Conservation (phyloP, 2,329 filamentous ascomycete genomes). For the Verticillium klebahnii region DNA sequence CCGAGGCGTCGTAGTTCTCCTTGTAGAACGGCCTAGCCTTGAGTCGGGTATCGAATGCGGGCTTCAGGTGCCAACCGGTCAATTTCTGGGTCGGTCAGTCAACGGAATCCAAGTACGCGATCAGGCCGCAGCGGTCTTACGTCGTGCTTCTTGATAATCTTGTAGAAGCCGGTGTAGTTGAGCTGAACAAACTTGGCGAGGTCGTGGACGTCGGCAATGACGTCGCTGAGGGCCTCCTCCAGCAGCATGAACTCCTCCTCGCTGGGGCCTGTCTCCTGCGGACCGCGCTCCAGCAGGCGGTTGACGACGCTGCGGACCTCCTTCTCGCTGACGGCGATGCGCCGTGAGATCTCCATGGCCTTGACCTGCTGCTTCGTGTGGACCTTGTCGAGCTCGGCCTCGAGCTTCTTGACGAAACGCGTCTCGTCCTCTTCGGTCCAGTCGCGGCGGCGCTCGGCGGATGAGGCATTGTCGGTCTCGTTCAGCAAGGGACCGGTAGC, state of each 20-base stretch:
- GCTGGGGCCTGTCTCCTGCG: conserved; percentile 55
- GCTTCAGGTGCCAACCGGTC: conserved; percentile 88
- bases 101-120: background rate
- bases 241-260: conserved; percentile 94
- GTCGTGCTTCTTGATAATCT: conserved; percentile 99
- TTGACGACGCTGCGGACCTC: conserved; percentile 87
- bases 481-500: conserved; percentile 45
- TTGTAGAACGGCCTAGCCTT: conserved; percentile 98
- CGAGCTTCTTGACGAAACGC: conserved; percentile 79
- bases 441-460: conserved; percentile 46
- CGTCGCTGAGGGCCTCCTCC: conserved; percentile 92
- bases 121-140: conserved; percentile 41
- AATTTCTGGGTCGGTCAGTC: conserved; percentile 64
- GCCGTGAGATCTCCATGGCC: conserved; percentile 87
- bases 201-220: conserved; percentile 97
- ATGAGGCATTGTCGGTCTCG: background rate
- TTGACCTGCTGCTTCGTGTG: conserved; percentile 97
- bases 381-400: conserved; percentile 93
- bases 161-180: conserved; percentile 98
- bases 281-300: conserved; percentile 61
- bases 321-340: conserved; percentile 81
- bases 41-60: conserved; percentile 90
- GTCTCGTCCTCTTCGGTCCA: conserved; percentile 94
- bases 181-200: conserved; percentile 96
- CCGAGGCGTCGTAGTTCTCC: conserved; percentile 95